Percentiles rank a stretch among this genome's conserved stretches.
phyloP scores from a whole-genome alignment of 441 rosid genomes.

The Eugenia klotzschiana region DNA sequence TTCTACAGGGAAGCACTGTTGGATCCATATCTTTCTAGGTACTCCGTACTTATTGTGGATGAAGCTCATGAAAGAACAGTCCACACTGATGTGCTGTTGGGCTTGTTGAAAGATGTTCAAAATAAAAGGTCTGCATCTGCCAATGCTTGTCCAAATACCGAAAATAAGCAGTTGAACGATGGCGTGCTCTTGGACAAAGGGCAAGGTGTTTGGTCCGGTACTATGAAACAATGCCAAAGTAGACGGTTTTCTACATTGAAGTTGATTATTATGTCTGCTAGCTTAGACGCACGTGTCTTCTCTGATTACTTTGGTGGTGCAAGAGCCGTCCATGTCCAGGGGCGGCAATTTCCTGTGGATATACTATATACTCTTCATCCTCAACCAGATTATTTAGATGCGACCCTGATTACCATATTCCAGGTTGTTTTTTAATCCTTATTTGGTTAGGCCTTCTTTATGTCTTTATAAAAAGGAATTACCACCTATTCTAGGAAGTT shows the following conservation, averaged over 20 bases:
- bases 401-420: constrained; percentile 59
- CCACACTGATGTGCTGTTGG: constrained; percentile 81
- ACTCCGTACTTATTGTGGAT: constrained; percentile 73
- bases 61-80: constrained; percentile 96
- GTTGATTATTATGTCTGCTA: constrained; percentile 89
- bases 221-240: constrained; percentile 30
- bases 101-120: constrained; percentile 68
- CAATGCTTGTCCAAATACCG: constrained; percentile 3
- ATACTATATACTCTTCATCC: constrained; percentile 56
- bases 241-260: constrained; percentile 48
- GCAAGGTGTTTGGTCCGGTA: constrained; percentile 17
- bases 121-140: constrained; percentile 33
- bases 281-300: constrained; percentile 82
- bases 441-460: not conserved
- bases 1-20: constrained; percentile 61
- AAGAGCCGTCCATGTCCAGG: constrained; percentile 68
- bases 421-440: constrained; percentile 41
- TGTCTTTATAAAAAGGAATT: not conserved
- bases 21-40: constrained; percentile 74
- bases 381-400: constrained; percentile 65
- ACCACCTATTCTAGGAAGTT: not conserved
- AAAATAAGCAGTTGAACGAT: constrained; percentile 14
- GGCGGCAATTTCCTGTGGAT: constrained; percentile 81
- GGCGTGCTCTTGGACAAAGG: constrained; percentile 13
- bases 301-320: constrained; percentile 73